Percentiles rank a stretch among this genome's conserved stretches.
Evolutionary conservation across 495 filamentous ascomycete genomes (phyloP).

Genomic region (Penicillium turbatum): DNA sequence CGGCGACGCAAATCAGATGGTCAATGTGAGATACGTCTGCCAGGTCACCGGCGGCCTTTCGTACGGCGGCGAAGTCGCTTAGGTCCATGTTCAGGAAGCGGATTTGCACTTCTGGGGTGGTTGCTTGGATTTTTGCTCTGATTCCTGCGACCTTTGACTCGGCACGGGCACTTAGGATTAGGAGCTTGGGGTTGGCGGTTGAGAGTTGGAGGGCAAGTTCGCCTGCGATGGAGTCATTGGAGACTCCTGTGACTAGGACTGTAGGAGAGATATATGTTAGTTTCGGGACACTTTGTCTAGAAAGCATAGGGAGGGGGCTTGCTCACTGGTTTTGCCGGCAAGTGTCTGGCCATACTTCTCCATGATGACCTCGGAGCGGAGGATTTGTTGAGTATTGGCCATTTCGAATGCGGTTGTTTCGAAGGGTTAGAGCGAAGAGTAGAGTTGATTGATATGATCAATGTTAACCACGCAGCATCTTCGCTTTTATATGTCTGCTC

Average conservation of each 20-base stretch:
- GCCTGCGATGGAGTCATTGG: conserved; percentile 19
- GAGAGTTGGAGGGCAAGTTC: conserved; percentile 19
- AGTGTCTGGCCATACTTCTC: conserved; percentile 20
- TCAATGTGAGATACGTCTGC: conserved; percentile 16
- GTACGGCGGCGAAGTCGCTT: conserved; percentile 9
- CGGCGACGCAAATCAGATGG: conserved; percentile 16
- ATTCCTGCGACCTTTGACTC: conserved; percentile 14
- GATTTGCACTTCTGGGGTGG: conserved; percentile 13
- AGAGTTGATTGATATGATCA: not conserved
- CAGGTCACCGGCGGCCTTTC: conserved; percentile 8
- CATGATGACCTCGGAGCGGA: conserved; percentile 20
- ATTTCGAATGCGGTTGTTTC: not conserved
- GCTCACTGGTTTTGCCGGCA: conserved; percentile 19
- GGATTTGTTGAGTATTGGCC: conserved; percentile 13
- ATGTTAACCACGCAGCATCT: not conserved
- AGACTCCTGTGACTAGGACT: conserved; percentile 24
- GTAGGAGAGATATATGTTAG: too few relatives aligned
- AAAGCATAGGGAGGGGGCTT: not conserved
- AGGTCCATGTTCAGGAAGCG: conserved; percentile 21
- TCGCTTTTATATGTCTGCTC: not conserved
- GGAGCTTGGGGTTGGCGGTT: conserved; percentile 11
- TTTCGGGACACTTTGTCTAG: too few relatives aligned
- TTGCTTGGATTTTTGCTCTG: conserved; percentile 8
- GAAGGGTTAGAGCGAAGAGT: not conserved
- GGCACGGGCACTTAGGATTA: conserved; percentile 18